Evolutionary conservation across 2,329 filamentous ascomycete genomes (phyloP).

Genomic region (Ambrosiella beaveri): DNA sequence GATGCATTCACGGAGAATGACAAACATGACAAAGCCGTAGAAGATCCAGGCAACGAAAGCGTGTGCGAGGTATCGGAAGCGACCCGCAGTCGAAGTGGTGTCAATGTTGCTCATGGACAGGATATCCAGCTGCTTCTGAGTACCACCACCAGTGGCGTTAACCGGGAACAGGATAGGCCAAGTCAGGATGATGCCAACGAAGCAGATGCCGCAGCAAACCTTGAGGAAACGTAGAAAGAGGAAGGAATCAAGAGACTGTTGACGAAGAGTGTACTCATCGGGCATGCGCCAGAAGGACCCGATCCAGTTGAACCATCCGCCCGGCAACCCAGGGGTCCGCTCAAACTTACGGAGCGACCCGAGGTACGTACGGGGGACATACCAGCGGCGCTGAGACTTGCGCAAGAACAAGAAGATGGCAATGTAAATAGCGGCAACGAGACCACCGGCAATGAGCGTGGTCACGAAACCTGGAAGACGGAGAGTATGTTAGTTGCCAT

Average conservation of each 20-base stretch:
- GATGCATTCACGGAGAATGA: slow-evolving; percentile 72
- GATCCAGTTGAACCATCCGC: slow-evolving; percentile 45
- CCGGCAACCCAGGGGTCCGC: slow-evolving; percentile 38
- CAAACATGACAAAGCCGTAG: slow-evolving; percentile 74
- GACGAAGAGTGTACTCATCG: slow-evolving; percentile 63
- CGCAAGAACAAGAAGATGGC: slow-evolving; percentile 29
- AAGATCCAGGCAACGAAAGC: slow-evolving; percentile 67
- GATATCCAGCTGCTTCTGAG: slow-evolving; percentile 50
- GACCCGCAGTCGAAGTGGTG: slow-evolving; percentile 28
- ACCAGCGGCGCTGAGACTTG: slow-evolving; percentile 28
- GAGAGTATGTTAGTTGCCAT: background rate
- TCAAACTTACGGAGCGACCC: slow-evolving; percentile 31
- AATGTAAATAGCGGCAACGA: slow-evolving; percentile 24
- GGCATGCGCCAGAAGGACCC: slow-evolving; percentile 43
- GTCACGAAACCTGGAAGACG: slow-evolving; percentile 19
- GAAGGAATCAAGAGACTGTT: slow-evolving; percentile 74
- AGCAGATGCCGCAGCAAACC: slow-evolving; percentile 51
- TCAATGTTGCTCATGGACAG: slow-evolving; percentile 64
- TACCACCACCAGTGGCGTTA: slow-evolving; percentile 64
- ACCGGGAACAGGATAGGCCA: slow-evolving; percentile 78
- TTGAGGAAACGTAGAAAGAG: slow-evolving; percentile 70
- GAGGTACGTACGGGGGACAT: slow-evolving; percentile 33
- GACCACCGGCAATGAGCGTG: slow-evolving; percentile 35
- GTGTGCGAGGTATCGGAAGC: slow-evolving; percentile 64
- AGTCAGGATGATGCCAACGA: slow-evolving; percentile 68